These are phyloP conservation scores for Phialophora verrucosa DNA, from an alignment of 2,329 filamentous ascomycete genomes.

Conservation along the genomic window DNA sequence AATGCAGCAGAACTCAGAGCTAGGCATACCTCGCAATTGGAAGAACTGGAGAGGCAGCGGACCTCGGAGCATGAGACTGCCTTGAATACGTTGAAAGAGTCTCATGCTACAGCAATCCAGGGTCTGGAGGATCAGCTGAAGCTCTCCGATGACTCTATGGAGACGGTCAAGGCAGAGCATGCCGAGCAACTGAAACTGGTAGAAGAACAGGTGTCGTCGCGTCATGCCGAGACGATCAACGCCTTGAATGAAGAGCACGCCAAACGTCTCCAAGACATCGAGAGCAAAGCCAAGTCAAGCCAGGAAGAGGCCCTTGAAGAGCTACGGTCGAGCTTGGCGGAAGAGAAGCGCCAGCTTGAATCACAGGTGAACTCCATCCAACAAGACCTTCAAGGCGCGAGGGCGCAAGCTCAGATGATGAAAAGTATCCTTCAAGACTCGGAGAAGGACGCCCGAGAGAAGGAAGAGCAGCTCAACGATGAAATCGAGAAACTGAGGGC, in stretches of 20 bases:
- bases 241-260: conserved; percentile 26
- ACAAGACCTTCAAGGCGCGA: conserved; percentile 36
- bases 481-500: conserved; percentile 29
- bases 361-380: conserved; percentile 45
- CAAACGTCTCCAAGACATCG: conserved; percentile 25
- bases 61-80: conserved; percentile 29
- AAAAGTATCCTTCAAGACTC: conserved; percentile 32
- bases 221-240: conserved; percentile 23
- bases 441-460: conserved; percentile 28
- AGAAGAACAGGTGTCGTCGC: conserved; percentile 26
- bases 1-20: conserved; percentile 34
- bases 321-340: conserved; percentile 37
- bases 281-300: conserved; percentile 14
- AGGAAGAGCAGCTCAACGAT: conserved; percentile 27
- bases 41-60: conserved; percentile 43
- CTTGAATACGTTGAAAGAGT: conserved; percentile 27
- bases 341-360: conserved; percentile 46
- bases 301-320: conserved; percentile 27
- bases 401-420: conserved; percentile 33
- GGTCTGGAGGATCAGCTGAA: conserved; percentile 40
- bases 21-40: conserved; percentile 44
- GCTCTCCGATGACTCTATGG: conserved; percentile 27
- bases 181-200: conserved; percentile 22
- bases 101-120: conserved; percentile 37
- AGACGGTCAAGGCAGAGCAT: conserved; percentile 29